phyloP scores from a whole-genome alignment of 257 asterid species.

The Solanum tacnaense region DNA sequence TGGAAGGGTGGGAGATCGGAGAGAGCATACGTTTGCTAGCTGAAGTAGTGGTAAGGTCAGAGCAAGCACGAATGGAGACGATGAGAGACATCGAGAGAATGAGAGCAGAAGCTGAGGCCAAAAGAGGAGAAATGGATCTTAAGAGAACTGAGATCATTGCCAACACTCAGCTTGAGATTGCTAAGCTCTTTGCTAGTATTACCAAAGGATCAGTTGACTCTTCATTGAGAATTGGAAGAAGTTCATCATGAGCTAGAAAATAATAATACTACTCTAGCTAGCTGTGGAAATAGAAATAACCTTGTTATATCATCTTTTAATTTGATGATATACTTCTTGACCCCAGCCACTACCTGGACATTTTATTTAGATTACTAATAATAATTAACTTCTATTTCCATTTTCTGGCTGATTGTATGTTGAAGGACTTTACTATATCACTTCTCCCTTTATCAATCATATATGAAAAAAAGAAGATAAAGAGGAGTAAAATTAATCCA shows the following conservation, averaged over 20 bases:
- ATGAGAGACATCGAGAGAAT: conserved; percentile 66
- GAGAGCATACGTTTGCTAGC: conserved; percentile 70
- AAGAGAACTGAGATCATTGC: conserved; percentile 66
- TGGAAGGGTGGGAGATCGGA: conserved; percentile 31
- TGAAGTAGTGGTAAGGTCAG: conserved; percentile 60
- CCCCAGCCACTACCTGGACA: not conserved
- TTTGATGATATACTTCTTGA: not conserved
- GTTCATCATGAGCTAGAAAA: not conserved
- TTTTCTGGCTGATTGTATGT: not conserved
- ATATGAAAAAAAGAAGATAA: not conserved
- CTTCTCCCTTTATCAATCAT: not conserved
- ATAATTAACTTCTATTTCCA: not conserved
- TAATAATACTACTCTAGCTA: not conserved
- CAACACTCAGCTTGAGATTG: conserved; percentile 65
- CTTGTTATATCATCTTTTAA: not conserved
- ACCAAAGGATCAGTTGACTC: conserved; percentile 29
- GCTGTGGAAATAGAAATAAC: not conserved
- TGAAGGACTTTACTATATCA: not conserved
- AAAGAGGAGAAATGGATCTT: conserved; percentile 72
- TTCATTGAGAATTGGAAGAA: conserved; percentile 40
- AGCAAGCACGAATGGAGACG: conserved; percentile 64
- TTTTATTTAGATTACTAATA: not conserved
- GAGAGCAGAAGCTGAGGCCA: conserved; percentile 67
- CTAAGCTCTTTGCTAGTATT: conserved; percentile 48
- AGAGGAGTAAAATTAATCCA: not conserved